Conservation (phyloP, 345 rosid genomes). For the Ceriops decandra region DNA sequence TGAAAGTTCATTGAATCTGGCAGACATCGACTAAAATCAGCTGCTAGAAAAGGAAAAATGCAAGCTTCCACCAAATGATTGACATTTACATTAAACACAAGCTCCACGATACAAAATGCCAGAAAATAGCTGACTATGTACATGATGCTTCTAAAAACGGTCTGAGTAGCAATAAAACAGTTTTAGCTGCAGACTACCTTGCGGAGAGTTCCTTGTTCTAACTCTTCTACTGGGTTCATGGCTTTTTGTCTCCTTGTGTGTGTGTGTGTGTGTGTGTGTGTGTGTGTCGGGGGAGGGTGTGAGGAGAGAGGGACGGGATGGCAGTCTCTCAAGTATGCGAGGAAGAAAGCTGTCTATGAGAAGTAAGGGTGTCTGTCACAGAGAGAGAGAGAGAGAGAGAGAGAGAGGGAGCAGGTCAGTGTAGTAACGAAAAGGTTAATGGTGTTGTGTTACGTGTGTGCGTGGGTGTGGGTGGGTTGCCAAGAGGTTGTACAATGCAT, state of each 20-base stretch:
- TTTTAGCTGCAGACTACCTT: conserved; percentile 38
- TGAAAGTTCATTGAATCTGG: too few relatives aligned
- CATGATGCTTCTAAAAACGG: too few relatives aligned
- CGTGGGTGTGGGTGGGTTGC: conserved; percentile 14
- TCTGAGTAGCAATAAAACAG: too few relatives aligned
- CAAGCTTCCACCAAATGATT: neutral
- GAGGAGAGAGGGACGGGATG: conserved; percentile 2
- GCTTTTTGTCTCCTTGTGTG: conserved; percentile 9
- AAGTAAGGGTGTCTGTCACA: conserved; percentile 1
- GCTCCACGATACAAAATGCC: neutral
- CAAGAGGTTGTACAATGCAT: conserved; percentile 34
- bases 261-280: conserved; percentile 8
- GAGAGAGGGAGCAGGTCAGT: neutral
- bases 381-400: conserved; percentile 14
- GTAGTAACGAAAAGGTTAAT: conserved; percentile 25
- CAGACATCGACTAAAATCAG: neutral
- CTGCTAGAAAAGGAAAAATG: neutral
- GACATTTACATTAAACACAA: neutral
- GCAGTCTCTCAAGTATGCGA: conserved; percentile 15
- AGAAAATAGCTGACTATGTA: too few relatives aligned
- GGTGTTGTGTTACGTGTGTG: neutral
- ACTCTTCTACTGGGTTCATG: conserved; percentile 46
- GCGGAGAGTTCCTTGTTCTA: conserved; percentile 47
- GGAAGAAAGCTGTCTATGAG: conserved; percentile 22
- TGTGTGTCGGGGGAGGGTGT: neutral